Conservation (phyloP, 1,284 basidiomycete genomes). For the Lentinula novae-zelandiae region DNA sequence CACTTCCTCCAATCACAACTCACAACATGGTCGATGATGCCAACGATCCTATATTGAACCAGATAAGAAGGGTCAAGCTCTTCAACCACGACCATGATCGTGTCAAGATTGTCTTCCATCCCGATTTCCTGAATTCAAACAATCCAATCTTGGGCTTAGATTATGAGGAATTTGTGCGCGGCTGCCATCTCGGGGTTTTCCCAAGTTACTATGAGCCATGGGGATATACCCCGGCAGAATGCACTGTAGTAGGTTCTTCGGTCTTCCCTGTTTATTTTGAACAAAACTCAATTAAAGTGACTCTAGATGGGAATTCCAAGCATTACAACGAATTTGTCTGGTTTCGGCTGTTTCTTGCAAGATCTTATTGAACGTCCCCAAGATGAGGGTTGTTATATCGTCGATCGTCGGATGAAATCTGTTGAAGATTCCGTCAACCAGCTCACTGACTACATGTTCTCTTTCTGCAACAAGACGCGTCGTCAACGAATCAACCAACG, state of each 20-base stretch:
- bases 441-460: conserved; percentile 71
- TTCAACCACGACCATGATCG: conserved; percentile 84
- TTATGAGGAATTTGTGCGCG: conserved; percentile 98
- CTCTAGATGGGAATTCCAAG: conserved; percentile 93
- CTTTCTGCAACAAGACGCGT: conserved; percentile 86
- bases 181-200: conserved; percentile 97
- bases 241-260: conserved; percentile 63
- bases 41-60: conserved; percentile 91
- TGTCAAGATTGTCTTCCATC: conserved; percentile 96
- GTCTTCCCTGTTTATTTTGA: background rate
- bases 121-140: conserved; percentile 96
- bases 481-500: conserved; percentile 98
- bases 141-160: conserved; percentile 97
- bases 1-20: conserved; percentile 89
- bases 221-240: conserved; percentile 87
- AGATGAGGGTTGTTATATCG: conserved; percentile 91
- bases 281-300: background rate
- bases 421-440: conserved; percentile 89
- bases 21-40: conserved; percentile 98
- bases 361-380: conserved; percentile 92
- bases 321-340: conserved; percentile 95
- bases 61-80: conserved; percentile 89
- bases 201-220: conserved; percentile 95
- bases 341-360: conserved; percentile 98
- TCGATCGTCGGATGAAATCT: conserved; percentile 87